A percentile compares a stretch with the other conserved stretches of the same genome.
These are phyloP conservation scores for Euphorbia tirucalli DNA, from an alignment of 345 rosid genomes.

Conservation along the genomic window DNA sequence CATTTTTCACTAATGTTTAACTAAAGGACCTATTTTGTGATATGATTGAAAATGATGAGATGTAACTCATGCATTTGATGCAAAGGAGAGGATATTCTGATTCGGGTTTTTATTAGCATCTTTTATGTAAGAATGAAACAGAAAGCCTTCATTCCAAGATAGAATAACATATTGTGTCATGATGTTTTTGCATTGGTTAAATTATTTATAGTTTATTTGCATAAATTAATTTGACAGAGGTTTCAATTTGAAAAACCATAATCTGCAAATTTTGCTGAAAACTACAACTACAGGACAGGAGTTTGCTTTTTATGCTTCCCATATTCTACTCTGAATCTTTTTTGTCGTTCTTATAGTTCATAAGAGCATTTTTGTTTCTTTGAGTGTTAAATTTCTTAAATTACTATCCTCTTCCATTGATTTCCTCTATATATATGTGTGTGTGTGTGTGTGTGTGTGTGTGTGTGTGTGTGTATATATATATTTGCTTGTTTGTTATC, in stretches of 20 bases:
- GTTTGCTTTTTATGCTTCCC: neutral
- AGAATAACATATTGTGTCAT: neutral
- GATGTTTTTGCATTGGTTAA: neutral
- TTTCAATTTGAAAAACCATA: neutral
- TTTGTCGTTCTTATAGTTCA: neutral
- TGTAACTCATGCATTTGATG: neutral
- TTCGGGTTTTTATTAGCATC: neutral
- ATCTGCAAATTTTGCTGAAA: neutral
- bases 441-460: too few relatives aligned
- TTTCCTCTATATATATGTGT: neutral
- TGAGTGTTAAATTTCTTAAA: neutral
- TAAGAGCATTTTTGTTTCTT: neutral
- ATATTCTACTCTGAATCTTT: neutral
- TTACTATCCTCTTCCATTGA: neutral
- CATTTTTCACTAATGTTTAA: neutral
- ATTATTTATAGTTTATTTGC: neutral
- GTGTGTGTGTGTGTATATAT: too few relatives aligned
- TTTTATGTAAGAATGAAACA: neutral
- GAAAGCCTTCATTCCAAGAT: neutral
- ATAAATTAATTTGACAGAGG: neutral
- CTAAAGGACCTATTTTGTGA: neutral
- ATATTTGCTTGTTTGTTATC: neutral
- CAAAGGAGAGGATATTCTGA: neutral
- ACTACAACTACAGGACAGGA: neutral
- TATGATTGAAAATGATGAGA: neutral